These are phyloP conservation scores for Mortierella sp. DNA, from an alignment of 371 early-diverging fungal species.

Conservation along the genomic window DNA sequence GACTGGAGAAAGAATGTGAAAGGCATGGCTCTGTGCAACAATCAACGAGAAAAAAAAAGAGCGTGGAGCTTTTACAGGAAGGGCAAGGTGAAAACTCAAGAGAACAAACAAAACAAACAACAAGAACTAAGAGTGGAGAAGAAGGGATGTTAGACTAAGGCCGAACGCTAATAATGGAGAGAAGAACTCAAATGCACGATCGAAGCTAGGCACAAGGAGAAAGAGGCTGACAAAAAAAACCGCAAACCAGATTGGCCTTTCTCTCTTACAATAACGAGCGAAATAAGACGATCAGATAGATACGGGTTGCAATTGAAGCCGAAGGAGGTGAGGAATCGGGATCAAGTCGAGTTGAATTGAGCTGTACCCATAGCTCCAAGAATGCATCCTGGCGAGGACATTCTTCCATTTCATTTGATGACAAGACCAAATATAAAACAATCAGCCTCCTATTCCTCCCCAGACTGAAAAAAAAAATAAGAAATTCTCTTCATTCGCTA, in stretches of 20 bases:
- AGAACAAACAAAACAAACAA: background rate
- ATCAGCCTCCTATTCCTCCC: background rate
- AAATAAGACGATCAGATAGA: background rate
- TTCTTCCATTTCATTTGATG: background rate
- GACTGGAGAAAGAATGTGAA: background rate
- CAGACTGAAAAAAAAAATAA: background rate
- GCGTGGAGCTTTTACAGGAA: background rate
- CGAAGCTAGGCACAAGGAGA: too few relatives aligned
- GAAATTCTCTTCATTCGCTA: background rate
- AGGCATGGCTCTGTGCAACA: slow-evolving; percentile 7
- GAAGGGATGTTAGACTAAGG: too few relatives aligned
- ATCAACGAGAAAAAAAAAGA: background rate
- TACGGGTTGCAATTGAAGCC: too few relatives aligned
- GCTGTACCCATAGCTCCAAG: too few relatives aligned
- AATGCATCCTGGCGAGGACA: background rate
- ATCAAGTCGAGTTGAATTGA: too few relatives aligned
- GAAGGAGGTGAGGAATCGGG: too few relatives aligned
- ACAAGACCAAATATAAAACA: background rate
- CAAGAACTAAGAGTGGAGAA: background rate
- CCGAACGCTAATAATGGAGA: too few relatives aligned
- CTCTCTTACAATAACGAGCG: too few relatives aligned
- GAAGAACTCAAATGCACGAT: too few relatives aligned
- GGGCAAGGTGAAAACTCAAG: background rate
- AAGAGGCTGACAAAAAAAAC: too few relatives aligned
- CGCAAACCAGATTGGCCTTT: too few relatives aligned